Evolutionary conservation across 2,329 filamentous ascomycete species (phyloP).

Genomic region (Stylonectria norvegica): DNA sequence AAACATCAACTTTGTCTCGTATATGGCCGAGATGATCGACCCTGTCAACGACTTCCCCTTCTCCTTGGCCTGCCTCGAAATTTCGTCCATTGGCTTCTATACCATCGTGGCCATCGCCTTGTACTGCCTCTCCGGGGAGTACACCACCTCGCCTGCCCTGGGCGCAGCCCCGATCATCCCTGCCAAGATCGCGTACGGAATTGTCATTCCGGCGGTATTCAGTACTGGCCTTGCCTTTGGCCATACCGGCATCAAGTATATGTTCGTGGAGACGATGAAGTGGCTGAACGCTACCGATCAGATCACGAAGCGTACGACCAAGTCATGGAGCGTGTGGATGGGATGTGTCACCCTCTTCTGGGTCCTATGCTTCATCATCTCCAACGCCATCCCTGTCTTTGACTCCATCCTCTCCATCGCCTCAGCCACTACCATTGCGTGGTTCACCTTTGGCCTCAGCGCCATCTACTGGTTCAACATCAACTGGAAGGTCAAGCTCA

Average conservation of each 20-base stretch:
- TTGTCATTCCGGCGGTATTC: conserved; percentile 30
- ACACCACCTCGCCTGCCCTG: conserved; percentile 26
- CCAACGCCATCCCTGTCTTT: conserved; percentile 37
- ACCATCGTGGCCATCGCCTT: conserved; percentile 25
- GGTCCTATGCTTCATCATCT: conserved; percentile 33
- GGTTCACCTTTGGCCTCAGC: conserved; percentile 37
- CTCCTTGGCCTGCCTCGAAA: conserved; percentile 22
- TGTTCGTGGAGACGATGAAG: conserved; percentile 34
- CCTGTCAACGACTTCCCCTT: conserved; percentile 32
- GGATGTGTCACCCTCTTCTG: conserved; percentile 33
- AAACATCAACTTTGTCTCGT: conserved; percentile 36
- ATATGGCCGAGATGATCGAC: conserved; percentile 36
- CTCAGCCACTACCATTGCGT: conserved; percentile 35
- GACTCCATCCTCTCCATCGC: conserved; percentile 37
- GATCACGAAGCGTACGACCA: conserved; percentile 32
- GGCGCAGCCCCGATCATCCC: conserved; percentile 21
- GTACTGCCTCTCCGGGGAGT: conserved; percentile 28
- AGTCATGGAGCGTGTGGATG: conserved; percentile 36
- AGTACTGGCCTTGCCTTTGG: conserved; percentile 32
- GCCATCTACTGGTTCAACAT: conserved; percentile 36
- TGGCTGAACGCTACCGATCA: conserved; percentile 30
- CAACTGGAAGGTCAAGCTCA: conserved; percentile 33
- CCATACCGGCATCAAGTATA: conserved; percentile 34
- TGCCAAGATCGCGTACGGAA: conserved; percentile 31
- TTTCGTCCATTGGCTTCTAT: conserved; percentile 26